Base-by-base conservation (phyloP, 148 eudicot species). In the Rhododendron ferrugineum region DNA sequence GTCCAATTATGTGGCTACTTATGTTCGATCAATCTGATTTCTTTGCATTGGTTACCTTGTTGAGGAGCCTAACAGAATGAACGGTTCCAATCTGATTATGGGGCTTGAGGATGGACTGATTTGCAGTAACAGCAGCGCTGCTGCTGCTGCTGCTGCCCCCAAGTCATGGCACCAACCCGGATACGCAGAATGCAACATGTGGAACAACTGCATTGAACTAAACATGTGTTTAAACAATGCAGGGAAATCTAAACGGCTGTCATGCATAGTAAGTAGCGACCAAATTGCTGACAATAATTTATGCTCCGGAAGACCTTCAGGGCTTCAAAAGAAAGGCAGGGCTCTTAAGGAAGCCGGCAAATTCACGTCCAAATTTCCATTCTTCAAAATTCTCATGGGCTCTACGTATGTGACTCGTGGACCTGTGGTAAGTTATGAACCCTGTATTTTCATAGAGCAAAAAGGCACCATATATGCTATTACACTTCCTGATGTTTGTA, bases 361-460 rank as follows among this genome's bases (percentile, higher is more conserved):
- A 23, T 79, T 47, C 62, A 18, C 14, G 37, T 49, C 62, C 40
- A 26, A 28, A 49, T 11, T 47, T 79, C 82, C 62, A 2, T 79
- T 49, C 82, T 79, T 79, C 82, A 50, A 79, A 79, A 34, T 79
- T 47, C 5, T 28, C 28, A 50, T 79, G n/a, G 11, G 20, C 11
- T 15, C 62, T 26, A 6, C 82, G 5, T 79, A 79, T 14, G 23
- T 49, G 52, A 2, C 50, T n/a, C 0, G 36, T 7, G 22, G 37
- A 11, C 34, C 15, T 15, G 16, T 79, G 82, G 82, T 79, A 79
- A 79, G 60, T 62, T 16, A 79, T 50, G 60, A 79, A 75, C 62
- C 52, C 80, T 28, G 30, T 30, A 79, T 79, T 49, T 79, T 44
- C 60, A 49, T 30, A 50, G 16, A 47, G 60, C 36, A 6, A 16